Evolutionary conservation across 1,139 yeast genomes (phyloP).

Genomic region (Magnusiomyces fungicola): DNA sequence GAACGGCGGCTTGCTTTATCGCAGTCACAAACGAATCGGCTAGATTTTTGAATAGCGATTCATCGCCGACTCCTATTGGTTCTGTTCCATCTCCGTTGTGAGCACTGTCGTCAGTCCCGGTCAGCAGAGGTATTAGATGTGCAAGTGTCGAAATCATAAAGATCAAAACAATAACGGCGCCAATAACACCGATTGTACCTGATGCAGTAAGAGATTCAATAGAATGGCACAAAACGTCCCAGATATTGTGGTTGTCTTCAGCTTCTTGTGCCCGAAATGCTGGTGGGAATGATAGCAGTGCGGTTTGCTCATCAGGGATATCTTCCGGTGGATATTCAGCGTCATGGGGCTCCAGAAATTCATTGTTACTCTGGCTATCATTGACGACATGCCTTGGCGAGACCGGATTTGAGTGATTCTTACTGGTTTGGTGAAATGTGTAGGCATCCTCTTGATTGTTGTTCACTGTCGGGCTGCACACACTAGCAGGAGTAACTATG

Average conservation of each 20-base stretch:
- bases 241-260: conserved; percentile 1
- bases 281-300: background rate
- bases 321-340: no score
- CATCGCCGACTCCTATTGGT: background rate
- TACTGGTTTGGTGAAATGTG: no score
- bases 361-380: no score
- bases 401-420: background rate
- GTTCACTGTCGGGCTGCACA: no score
- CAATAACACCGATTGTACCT: background rate
- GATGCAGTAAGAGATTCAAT: background rate
- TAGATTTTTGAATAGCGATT: background rate
- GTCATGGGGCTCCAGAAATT: no score
- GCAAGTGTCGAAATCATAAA: background rate
- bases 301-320: background rate
- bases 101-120: background rate
- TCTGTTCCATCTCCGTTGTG: background rate
- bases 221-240: conserved; percentile 4
- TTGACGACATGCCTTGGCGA: background rate
- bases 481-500: no score
- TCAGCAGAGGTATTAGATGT: background rate
- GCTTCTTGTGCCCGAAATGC: background rate
- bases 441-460: no score
- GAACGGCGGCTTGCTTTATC: background rate
- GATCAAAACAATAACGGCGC: background rate
- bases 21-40: background rate